Conservation (phyloP, 2,329 filamentous ascomycete genomes). For the Decorospora gaudefroyi region DNA sequence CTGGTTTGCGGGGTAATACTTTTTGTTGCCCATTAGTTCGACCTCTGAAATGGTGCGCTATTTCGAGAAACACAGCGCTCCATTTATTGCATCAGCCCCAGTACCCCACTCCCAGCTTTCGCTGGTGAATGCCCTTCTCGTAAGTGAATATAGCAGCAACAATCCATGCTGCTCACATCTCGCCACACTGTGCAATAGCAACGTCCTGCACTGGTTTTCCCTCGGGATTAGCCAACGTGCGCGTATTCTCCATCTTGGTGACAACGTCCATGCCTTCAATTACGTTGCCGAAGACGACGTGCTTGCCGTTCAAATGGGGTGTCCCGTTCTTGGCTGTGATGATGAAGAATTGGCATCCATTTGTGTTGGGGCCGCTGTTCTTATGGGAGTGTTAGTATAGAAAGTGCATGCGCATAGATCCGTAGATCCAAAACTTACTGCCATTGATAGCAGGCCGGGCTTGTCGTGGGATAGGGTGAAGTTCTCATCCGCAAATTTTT, state of each 20-base stretch:
- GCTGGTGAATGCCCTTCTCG: too few relatives aligned
- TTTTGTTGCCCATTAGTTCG: too few relatives aligned
- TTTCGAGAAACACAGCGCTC: too few relatives aligned
- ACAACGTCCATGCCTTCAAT: conserved; percentile 89
- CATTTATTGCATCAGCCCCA: too few relatives aligned
- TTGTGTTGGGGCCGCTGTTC: conserved; percentile 91
- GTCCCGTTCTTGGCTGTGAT: conserved; percentile 73
- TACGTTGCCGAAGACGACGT: conserved; percentile 93
- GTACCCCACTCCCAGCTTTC: too few relatives aligned
- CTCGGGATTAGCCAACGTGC: conserved; percentile 64
- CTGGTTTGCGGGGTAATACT: too few relatives aligned
- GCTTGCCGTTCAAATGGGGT: conserved; percentile 87
- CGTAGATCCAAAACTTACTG: conserved; percentile 43
- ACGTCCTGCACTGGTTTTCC: conserved; percentile 88
- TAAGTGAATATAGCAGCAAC: too few relatives aligned
- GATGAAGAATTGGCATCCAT: conserved; percentile 97
- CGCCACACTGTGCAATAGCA: conserved; percentile 82
- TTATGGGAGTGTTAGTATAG: conserved; percentile 43
- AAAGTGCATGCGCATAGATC: neutral
- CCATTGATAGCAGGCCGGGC: conserved; percentile 88
- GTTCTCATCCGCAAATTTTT: conserved; percentile 88
- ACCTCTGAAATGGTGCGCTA: too few relatives aligned
- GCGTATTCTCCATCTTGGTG: conserved; percentile 87
- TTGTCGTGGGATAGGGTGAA: conserved; percentile 78
- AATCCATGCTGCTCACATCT: conserved; percentile 88